Conservation (phyloP, 352 stramenopile genomes). For the Pseudoperonospora humuli region DNA sequence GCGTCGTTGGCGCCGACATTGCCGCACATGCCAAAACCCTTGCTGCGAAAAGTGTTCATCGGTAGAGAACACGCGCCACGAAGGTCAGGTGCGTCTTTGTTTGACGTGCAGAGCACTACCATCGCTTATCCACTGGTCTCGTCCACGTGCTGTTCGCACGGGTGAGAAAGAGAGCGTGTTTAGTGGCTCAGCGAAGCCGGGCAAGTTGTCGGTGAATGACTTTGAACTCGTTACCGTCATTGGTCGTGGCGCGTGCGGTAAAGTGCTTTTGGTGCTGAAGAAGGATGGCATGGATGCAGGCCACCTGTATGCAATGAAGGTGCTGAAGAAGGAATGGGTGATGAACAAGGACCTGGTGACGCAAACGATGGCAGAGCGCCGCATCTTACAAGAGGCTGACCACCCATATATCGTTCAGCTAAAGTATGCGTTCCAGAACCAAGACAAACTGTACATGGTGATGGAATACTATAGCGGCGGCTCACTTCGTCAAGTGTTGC, state of each 20-base stretch:
- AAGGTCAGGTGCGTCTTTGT: constrained; percentile 58
- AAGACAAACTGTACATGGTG: constrained; percentile 78
- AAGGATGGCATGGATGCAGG: constrained; percentile 52
- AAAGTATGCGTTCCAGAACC: constrained; percentile 70
- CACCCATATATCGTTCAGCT: constrained; percentile 75
- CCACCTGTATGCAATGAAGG: constrained; percentile 68
- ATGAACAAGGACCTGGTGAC: constrained; percentile 76
- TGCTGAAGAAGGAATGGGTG: constrained; percentile 75
- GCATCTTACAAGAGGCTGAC: constrained; percentile 64
- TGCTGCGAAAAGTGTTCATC: constrained; percentile 66
- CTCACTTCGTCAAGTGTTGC: constrained; percentile 56
- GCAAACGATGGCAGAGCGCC: constrained; percentile 70
- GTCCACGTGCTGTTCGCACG: constrained; percentile 49
- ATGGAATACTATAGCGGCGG: constrained; percentile 78
- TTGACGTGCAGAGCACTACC: constrained; percentile 46
- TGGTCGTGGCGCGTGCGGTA: constrained; percentile 57
- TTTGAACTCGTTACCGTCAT: constrained; percentile 73
- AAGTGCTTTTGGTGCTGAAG: constrained; percentile 63
- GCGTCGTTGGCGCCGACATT: constrained; percentile 63
- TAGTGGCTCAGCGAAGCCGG: constrained; percentile 47
- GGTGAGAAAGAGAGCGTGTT: constrained; percentile 69
- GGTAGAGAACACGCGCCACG: constrained; percentile 52
- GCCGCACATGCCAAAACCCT: constrained; percentile 56
- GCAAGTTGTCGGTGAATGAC: constrained; percentile 70
- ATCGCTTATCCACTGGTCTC: constrained; percentile 63